These are phyloP conservation scores for Viridothelium virens DNA, from an alignment of 495 filamentous ascomycete species.

Conservation along the genomic window DNA sequence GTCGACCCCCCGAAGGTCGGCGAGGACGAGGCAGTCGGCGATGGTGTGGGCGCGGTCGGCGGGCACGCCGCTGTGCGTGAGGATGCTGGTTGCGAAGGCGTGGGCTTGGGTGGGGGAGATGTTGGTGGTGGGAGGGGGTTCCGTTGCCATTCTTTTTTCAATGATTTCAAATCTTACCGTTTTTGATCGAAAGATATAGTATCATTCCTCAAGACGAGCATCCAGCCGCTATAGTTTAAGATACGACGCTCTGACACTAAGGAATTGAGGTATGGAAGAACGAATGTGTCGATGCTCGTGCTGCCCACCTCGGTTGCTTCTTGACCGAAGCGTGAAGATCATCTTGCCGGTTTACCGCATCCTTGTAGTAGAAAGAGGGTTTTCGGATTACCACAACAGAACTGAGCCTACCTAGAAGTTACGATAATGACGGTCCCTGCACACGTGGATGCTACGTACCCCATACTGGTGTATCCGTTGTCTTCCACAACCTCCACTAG, in stretches of 20 bases:
- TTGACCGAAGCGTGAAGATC: neutral
- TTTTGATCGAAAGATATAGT: no score
- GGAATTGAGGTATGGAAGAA: neutral
- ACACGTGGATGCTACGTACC: no score
- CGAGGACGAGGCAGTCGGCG: slow-evolving; percentile 25
- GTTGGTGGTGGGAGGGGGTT: neutral
- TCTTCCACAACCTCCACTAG: no score
- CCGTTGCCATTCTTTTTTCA: neutral
- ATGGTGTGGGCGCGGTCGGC: slow-evolving; percentile 14
- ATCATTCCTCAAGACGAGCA: no score
- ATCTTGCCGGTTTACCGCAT: neutral
- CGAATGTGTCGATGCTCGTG: neutral
- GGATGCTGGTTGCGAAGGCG: slow-evolving; percentile 2
- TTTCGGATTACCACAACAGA: neutral
- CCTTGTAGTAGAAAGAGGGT: neutral
- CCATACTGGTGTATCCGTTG: no score
- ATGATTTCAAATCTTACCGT: no score
- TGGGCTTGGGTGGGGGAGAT: slow-evolving; percentile 18
- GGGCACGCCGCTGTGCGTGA: neutral
- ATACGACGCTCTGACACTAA: neutral
- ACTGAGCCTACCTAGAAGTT: neutral
- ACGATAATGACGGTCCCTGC: no score
- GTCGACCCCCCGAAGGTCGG: slow-evolving; percentile 24
- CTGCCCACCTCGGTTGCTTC: neutral
- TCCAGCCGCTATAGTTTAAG: no score